Conservation (phyloP, 495 filamentous ascomycete genomes). For the Peziza echinospora region DNA sequence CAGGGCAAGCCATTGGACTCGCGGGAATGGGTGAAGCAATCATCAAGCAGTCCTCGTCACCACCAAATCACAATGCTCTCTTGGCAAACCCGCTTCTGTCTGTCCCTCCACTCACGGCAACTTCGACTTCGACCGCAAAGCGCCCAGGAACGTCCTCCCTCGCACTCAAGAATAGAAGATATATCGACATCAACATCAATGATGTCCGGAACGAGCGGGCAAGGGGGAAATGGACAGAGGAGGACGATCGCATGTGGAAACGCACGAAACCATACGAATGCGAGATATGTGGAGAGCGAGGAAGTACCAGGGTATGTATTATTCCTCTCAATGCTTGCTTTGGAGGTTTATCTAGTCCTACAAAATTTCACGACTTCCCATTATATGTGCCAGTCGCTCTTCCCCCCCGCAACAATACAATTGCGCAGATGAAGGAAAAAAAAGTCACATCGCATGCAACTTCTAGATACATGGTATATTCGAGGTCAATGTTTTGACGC, state of each 20-base stretch:
- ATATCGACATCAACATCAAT: constrained; percentile 18
- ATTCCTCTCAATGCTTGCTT: too few relatives aligned
- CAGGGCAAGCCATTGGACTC: too few relatives aligned
- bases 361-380: too few relatives aligned
- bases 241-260: constrained; percentile 14
- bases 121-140: not conserved
- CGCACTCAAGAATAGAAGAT: constrained; percentile 13
- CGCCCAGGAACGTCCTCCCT: constrained; percentile 10
- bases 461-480: too few relatives aligned
- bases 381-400: too few relatives aligned
- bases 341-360: too few relatives aligned
- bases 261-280: constrained; percentile 17
- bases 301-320: constrained; percentile 13
- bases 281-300: constrained; percentile 11
- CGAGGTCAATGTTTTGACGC: not conserved
- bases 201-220: constrained; percentile 16
- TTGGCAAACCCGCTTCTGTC: not conserved
- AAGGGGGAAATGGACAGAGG: constrained; percentile 14
- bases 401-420: too few relatives aligned
- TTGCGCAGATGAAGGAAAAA: too few relatives aligned
- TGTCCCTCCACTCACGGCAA: not conserved
- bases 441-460: too few relatives aligned
- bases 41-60: not conserved
- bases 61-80: not conserved
- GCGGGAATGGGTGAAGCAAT: not conserved